These are phyloP conservation scores for Fusarium domesticum DNA, from an alignment of 2,329 filamentous ascomycete genomes.

Conservation along the genomic window DNA sequence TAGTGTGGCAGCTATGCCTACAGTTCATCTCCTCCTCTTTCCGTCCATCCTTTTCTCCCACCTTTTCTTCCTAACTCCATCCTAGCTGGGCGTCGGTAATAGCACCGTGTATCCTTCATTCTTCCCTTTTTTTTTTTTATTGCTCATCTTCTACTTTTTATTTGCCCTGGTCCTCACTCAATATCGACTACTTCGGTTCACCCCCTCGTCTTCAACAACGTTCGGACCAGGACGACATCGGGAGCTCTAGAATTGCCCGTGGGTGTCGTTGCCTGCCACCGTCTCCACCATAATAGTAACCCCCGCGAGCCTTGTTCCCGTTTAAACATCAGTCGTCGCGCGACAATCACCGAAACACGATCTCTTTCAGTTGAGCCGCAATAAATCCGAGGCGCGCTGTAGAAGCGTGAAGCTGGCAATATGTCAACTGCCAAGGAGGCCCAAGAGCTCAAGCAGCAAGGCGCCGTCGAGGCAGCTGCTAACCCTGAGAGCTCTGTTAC, in stretches of 20 bases:
- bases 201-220: not conserved
- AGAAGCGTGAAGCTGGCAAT: constrained; percentile 20
- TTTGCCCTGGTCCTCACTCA: constrained; percentile 9
- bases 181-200: not conserved
- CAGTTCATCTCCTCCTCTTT: not conserved
- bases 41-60: not conserved
- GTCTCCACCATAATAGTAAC: constrained; percentile 6
- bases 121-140: constrained; percentile 16
- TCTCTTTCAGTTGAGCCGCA: constrained; percentile 25
- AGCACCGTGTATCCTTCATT: constrained; percentile 17
- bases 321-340: constrained; percentile 7
- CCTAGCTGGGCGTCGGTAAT: constrained; percentile 14
- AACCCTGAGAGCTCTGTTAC: constrained; percentile 67
- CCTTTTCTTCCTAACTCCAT: constrained; percentile 2
- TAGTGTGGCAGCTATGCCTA: not conserved
- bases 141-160: constrained; percentile 9
- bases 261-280: constrained; percentile 10
- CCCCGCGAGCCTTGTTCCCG: constrained; percentile 5
- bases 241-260: constrained; percentile 10
- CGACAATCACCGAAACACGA: constrained; percentile 11
- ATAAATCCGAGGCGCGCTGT: constrained; percentile 10
- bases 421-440: constrained; percentile 37
- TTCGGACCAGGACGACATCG: constrained; percentile 4
- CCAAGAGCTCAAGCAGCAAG: constrained; percentile 75
- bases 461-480: constrained; percentile 71